These are phyloP conservation scores for Podospora fimiseda DNA, from an alignment of 495 filamentous ascomycete genomes.

Conservation along the genomic window DNA sequence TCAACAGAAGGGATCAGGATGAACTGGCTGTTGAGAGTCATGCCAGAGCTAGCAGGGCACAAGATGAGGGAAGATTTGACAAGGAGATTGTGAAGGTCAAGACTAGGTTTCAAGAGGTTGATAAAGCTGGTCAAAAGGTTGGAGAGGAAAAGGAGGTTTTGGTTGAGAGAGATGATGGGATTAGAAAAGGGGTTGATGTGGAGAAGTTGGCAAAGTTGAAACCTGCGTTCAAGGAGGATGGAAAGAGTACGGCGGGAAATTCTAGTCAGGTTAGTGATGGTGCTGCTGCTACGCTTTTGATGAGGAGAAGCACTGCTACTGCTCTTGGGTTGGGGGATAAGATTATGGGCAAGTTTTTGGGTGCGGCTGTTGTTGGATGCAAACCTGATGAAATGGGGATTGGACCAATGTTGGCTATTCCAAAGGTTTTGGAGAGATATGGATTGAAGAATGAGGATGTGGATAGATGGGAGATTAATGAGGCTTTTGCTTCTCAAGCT, in stretches of 20 bases:
- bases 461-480: constrained; percentile 92
- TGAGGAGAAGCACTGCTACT: constrained; percentile 75
- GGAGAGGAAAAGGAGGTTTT: constrained; percentile 43
- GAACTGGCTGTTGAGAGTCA: constrained; percentile 72
- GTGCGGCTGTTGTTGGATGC: constrained; percentile 65
- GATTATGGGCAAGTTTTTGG: constrained; percentile 77
- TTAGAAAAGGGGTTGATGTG: constrained; percentile 56
- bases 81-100: constrained; percentile 72
- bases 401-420: constrained; percentile 79
- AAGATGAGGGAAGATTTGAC: constrained; percentile 62
- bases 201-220: constrained; percentile 73
- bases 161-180: constrained; percentile 74
- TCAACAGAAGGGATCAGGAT: constrained; percentile 74
- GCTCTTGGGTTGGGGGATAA: constrained; percentile 59
- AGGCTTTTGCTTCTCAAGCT: constrained; percentile 88
- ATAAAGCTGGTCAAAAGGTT: constrained; percentile 52
- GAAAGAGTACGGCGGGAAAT: constrained; percentile 80
- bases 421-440: constrained; percentile 62
- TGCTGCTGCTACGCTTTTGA: constrained; percentile 73
- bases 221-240: constrained; percentile 70
- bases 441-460: constrained; percentile 64
- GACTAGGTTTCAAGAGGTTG: constrained; percentile 57
- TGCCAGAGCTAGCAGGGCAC: constrained; percentile 60
- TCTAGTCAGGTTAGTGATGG: constrained; percentile 82
- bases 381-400: constrained; percentile 90